phyloP scores from a whole-genome alignment of 176 grass and related monocot species.

The Eremochloa ophiuroides region DNA sequence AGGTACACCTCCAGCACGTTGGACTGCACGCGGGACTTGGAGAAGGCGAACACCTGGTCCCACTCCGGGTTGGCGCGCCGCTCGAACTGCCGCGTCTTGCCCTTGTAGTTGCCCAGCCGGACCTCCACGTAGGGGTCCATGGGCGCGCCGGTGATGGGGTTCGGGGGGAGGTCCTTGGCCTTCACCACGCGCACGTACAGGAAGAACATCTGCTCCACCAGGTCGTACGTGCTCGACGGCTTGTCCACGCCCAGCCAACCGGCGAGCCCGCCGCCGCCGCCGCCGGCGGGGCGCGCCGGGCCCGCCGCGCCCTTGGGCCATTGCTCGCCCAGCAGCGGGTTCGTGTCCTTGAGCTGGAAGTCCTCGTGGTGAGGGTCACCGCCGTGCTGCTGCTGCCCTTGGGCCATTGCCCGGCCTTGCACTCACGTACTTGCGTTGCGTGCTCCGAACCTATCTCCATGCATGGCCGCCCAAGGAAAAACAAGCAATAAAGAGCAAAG shows the following conservation, averaged over 20 bases:
- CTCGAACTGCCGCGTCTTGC: conserved; percentile 65
- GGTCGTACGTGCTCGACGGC: conserved; percentile 88
- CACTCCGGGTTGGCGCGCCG: conserved; percentile 71
- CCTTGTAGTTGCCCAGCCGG: conserved; percentile 90
- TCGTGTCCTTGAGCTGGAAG: conserved; percentile 83
- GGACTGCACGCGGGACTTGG: conserved; percentile 78
- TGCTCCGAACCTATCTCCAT: neutral
- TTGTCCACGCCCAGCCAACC: conserved; percentile 70
- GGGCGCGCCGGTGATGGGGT: conserved; percentile 63
- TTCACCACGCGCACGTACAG: conserved; percentile 92
- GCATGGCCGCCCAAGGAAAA: neutral
- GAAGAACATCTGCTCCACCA: conserved; percentile 97
- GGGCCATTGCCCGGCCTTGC: neutral
- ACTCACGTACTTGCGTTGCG: neutral
- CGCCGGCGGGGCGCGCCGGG: neutral
- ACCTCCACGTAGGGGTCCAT: conserved; percentile 89
- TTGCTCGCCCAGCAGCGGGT: conserved; percentile 77
- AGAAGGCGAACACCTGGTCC: conserved; percentile 93
- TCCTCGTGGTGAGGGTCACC: conserved; percentile 66
- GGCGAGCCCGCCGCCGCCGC: conserved; percentile 42
- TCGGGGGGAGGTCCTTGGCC: conserved; percentile 66
- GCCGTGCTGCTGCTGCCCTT: neutral
- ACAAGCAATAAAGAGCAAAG: no score
- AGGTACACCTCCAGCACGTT: conserved; percentile 68
- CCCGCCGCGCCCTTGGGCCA: conserved; percentile 54